phyloP scores from a whole-genome alignment of 2,329 filamentous ascomycete species.

The Penicillium polonicum region DNA sequence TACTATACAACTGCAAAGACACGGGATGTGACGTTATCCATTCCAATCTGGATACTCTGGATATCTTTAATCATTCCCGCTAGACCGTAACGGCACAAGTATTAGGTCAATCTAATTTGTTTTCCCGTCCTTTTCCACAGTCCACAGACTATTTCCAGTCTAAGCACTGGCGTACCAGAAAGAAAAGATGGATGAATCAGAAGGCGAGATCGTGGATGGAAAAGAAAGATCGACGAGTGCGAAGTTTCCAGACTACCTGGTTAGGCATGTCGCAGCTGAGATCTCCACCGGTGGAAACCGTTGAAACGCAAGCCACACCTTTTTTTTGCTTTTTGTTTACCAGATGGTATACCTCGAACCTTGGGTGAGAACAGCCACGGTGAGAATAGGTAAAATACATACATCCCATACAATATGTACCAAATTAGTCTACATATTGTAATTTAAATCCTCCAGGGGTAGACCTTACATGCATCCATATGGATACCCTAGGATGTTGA shows the following conservation, averaged over 20 bases:
- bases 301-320: constrained; percentile 28
- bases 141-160: constrained; percentile 16
- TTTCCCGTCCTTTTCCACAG: constrained; percentile 13
- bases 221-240: constrained; percentile 19
- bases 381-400: neutral
- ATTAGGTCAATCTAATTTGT: constrained; percentile 19
- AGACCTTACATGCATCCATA: constrained; percentile 4
- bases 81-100: neutral
- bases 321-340: constrained; percentile 18
- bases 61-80: neutral
- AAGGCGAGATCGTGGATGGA: constrained; percentile 15
- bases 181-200: constrained; percentile 6
- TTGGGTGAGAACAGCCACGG: neutral
- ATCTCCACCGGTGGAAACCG: constrained; percentile 26
- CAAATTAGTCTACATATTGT: neutral
- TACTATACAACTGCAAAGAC: neutral
- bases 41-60: neutral
- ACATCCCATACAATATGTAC: neutral
- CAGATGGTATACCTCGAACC: constrained; percentile 6
- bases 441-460: neutral
- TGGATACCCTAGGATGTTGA: neutral
- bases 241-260: constrained; percentile 16
- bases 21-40: constrained; percentile 13
- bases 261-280: constrained; percentile 20
- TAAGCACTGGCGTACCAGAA: constrained; percentile 16